phyloP scores from a whole-genome alignment of 305 asterid species.

The Solanum hybrid region DNA sequence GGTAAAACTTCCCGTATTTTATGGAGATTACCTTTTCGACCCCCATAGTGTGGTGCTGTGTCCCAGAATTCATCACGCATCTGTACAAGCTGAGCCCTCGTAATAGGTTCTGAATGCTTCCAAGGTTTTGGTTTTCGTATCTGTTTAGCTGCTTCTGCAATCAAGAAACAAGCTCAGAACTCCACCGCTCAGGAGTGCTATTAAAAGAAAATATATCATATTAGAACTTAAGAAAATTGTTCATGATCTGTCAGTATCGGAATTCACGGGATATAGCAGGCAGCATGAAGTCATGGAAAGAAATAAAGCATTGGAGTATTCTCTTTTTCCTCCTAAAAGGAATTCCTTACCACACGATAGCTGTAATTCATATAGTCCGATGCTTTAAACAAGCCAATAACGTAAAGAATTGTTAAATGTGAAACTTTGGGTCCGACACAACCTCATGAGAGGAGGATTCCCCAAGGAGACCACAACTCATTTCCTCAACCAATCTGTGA shows the following conservation, averaged over 20 bases:
- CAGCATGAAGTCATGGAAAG: not conserved
- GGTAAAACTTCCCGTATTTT: not conserved
- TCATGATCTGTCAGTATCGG: not conserved
- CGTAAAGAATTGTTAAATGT: not conserved
- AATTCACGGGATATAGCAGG: not conserved
- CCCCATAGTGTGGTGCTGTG: conserved; percentile 92
- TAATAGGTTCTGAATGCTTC: conserved; percentile 84
- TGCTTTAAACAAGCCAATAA: not conserved
- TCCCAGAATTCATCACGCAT: conserved; percentile 91
- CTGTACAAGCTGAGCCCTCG: conserved; percentile 62
- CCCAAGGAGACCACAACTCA: not conserved
- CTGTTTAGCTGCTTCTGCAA: conserved; percentile 37
- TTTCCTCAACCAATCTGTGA: not conserved
- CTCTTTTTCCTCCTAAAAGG: not conserved
- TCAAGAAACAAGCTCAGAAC: not conserved
- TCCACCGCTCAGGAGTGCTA: not conserved
- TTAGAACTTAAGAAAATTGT: not conserved
- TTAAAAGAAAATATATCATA: not conserved
- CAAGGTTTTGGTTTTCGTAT: conserved; percentile 78
- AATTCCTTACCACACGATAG: not conserved
- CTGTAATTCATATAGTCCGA: not conserved
- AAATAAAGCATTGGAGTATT: not conserved
- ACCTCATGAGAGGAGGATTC: not conserved
- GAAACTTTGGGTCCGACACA: not conserved
- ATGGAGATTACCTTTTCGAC: conserved; percentile 46